Percentiles rank a stretch among this genome's conserved stretches.
phyloP scores from a whole-genome alignment of 1,284 basidiomycete genomes.

The Retiboletus flavoniger region DNA sequence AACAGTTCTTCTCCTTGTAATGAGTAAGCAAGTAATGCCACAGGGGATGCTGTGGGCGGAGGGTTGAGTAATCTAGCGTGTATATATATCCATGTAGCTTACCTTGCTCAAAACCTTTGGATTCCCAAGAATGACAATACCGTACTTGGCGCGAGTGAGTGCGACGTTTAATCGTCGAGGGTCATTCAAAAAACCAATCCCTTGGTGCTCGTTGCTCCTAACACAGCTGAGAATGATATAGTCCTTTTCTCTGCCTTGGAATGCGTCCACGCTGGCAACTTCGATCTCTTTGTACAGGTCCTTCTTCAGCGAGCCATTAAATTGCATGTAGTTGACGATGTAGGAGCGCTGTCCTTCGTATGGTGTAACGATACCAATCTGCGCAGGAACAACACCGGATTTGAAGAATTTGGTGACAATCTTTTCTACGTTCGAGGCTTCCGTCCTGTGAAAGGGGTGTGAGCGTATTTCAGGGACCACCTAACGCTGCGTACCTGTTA shows the following conservation, averaged over 20 bases:
- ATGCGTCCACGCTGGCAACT: constrained; percentile 98
- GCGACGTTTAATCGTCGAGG: constrained; percentile 97
- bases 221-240: constrained; percentile 99
- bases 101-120: constrained; percentile 99
- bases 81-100: constrained; percentile 27
- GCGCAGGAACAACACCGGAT: constrained; percentile 90
- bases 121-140: constrained; percentile 96
- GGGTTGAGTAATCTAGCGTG: constrained; percentile 17
- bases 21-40: constrained; percentile 99
- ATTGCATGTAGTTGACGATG: constrained; percentile 99
- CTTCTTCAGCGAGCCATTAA: constrained; percentile 97
- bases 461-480: not conserved
- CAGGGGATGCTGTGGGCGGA: constrained; percentile 74
- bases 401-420: constrained; percentile 99
- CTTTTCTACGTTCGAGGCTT: constrained; percentile 99
- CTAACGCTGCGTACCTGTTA: constrained; percentile 60
- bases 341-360: constrained; percentile 99
- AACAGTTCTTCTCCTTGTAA: constrained; percentile 93
- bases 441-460: constrained; percentile 62
- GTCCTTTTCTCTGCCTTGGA: constrained; percentile 99
- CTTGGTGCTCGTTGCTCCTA: constrained; percentile 99
- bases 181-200: constrained; percentile 99
- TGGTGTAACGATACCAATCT: constrained; percentile 98
- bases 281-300: constrained; percentile 99
- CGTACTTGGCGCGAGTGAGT: constrained; percentile 96